These are phyloP conservation scores for Glebionis coronaria DNA, from an alignment of 129 eudicot species.

Conservation along the genomic window DNA sequence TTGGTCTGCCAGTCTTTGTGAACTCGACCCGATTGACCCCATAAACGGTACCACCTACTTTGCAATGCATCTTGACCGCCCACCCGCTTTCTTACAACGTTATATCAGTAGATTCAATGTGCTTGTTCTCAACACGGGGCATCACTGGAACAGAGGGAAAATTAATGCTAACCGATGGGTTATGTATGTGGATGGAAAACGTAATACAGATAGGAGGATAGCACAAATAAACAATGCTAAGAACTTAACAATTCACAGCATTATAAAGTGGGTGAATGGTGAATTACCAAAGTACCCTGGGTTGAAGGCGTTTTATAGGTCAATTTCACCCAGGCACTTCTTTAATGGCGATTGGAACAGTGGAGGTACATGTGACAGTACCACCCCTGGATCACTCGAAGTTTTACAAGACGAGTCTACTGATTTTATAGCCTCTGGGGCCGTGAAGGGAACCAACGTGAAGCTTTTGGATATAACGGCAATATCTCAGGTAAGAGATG, in stretches of 20 bases:
- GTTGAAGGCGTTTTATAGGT: constrained; percentile 68
- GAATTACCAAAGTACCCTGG: constrained; percentile 57
- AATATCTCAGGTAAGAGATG: constrained; percentile 82
- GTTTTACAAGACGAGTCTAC: constrained; percentile 54
- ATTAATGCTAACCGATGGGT: constrained; percentile 74
- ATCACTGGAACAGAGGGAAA: constrained; percentile 96
- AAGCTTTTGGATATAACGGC: constrained; percentile 77
- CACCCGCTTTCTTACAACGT: constrained; percentile 65
- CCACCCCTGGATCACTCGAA: constrained; percentile 60
- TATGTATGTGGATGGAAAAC: constrained; percentile 70
- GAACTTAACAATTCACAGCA: constrained; percentile 65
- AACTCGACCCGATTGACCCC: constrained; percentile 53
- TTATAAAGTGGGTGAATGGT: constrained; percentile 60
- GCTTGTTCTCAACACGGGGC: constrained; percentile 85
- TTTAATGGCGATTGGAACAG: constrained; percentile 97
- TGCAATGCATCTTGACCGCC: constrained; percentile 92
- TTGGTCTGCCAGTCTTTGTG: constrained; percentile 90
- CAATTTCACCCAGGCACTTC: constrained; percentile 92
- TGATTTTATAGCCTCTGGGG: constrained; percentile 61
- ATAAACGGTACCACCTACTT: constrained; percentile 32
- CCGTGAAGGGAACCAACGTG: constrained; percentile 69
- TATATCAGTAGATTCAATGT: constrained; percentile 53
- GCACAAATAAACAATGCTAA: constrained; percentile 55
- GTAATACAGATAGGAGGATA: constrained; percentile 54
- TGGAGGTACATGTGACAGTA: constrained; percentile 91